Evolutionary conservation across 805 yeast genomes (phyloP).

Genomic region (Myxozyma melibiosi): DNA sequence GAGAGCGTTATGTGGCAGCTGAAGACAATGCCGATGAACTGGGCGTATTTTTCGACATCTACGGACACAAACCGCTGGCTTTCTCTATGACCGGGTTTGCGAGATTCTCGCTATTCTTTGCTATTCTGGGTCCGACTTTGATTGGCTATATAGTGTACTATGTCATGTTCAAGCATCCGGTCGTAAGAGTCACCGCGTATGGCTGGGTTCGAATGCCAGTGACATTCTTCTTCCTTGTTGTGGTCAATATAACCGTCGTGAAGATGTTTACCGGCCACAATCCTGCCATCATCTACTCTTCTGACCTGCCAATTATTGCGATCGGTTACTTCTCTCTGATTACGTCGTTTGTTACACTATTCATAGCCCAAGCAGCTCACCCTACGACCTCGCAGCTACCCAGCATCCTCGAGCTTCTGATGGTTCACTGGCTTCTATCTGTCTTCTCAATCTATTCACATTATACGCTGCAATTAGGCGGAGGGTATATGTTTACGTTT

Average conservation of each 20-base stretch:
- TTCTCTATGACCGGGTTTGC: conserved; percentile 9
- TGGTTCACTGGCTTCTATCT: conserved; percentile 21
- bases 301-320: conserved; percentile 22
- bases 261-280: conserved; percentile 4
- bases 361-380: neutral
- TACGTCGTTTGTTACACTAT: conserved; percentile 1
- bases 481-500: conserved; percentile 14
- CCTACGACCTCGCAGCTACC: conserved; percentile 11
- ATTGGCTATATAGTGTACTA: conserved; percentile 11
- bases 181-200: neutral
- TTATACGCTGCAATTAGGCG: conserved; percentile 5
- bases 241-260: conserved; percentile 2
- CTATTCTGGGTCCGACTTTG: conserved; percentile 14
- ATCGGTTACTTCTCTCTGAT: conserved; percentile 6
- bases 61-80: conserved; percentile 10
- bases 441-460: neutral
- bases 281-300: conserved; percentile 18
- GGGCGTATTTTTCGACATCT: conserved; percentile 23
- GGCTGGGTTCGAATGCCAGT: conserved; percentile 27
- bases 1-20: too few relatives aligned
- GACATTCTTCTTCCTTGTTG: conserved; percentile 1
- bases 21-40: neutral
- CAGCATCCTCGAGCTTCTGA: conserved; percentile 10
- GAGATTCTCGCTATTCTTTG: neutral
- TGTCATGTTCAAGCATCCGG: neutral